Percentiles rank a stretch among this genome's conserved stretches.
phyloP scores from a whole-genome alignment of 805 yeast genomes.

The Blastobotrys parvus region DNA sequence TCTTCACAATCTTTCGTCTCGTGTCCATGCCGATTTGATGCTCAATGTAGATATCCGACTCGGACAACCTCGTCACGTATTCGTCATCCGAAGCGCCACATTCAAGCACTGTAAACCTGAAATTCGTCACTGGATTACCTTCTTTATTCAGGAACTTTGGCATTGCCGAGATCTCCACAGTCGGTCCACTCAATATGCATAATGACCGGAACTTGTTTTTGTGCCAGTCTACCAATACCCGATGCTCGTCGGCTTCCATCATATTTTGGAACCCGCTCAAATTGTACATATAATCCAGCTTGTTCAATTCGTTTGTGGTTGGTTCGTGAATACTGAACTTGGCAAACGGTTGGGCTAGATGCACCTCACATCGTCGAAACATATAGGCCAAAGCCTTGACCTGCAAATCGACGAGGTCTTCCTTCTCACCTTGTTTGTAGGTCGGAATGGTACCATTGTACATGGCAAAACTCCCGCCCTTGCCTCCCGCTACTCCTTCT shows the following conservation, averaged over 20 bases:
- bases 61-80: conserved; percentile 38
- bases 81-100: conserved; percentile 37
- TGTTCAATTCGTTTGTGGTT: conserved; percentile 14
- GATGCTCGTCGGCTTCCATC: conserved; percentile 45
- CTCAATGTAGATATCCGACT: conserved; percentile 49
- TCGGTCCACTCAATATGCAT: conserved; percentile 45
- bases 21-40: conserved; percentile 37
- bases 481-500: not conserved
- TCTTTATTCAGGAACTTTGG: conserved; percentile 27
- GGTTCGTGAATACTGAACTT: not conserved
- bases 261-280: conserved; percentile 34
- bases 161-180: conserved; percentile 31
- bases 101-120: conserved; percentile 32
- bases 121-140: conserved; percentile 15
- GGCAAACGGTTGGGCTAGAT: conserved; percentile 27
- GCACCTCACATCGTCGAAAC: conserved; percentile 43
- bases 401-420: conserved; percentile 56
- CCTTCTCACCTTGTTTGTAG: conserved; percentile 38
- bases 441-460: conserved; percentile 41
- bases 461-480: not conserved
- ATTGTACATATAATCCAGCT: conserved; percentile 52
- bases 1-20: conserved; percentile 35
- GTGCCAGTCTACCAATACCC: conserved; percentile 57
- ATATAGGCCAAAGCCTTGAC: conserved; percentile 51
- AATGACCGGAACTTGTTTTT: conserved; percentile 59